phyloP scores from a whole-genome alignment of 2,329 filamentous ascomycete genomes.

The Ophiosphaerella narmari region DNA sequence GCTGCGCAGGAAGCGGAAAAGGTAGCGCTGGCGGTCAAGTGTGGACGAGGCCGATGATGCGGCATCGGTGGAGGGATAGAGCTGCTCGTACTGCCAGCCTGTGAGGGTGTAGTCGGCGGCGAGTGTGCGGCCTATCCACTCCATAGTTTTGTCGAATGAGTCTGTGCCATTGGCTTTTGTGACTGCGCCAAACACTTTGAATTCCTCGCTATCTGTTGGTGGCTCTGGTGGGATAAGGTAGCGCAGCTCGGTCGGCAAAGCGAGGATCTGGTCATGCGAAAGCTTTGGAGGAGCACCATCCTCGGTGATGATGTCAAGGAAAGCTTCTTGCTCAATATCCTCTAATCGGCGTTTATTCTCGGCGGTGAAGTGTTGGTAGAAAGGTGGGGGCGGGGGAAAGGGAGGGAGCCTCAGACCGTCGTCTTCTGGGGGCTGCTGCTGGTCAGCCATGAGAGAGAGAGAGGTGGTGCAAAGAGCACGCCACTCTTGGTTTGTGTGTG shows the following conservation, averaged over 20 bases:
- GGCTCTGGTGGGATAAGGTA: conserved; percentile 81
- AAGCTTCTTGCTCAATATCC: conserved; percentile 50
- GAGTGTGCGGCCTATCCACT: conserved; percentile 33
- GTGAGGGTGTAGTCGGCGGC: conserved; percentile 60
- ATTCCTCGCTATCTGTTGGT: conserved; percentile 67
- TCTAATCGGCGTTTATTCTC: conserved; percentile 69
- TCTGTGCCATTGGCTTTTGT: conserved; percentile 50
- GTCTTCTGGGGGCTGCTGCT: conserved; percentile 18
- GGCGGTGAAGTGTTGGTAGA: conserved; percentile 85
- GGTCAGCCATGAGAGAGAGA: conserved; percentile 17
- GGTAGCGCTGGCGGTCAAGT: conserved; percentile 61
- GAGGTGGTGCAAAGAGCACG: too few relatives aligned
- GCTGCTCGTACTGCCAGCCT: conserved; percentile 71
- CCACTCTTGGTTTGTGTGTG: too few relatives aligned
- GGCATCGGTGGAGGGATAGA: conserved; percentile 60
- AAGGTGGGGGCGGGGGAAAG: conserved; percentile 85
- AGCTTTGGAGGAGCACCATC: conserved; percentile 17
- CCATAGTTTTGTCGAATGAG: conserved; percentile 31
- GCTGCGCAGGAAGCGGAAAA: conserved; percentile 80
- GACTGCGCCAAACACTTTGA: conserved; percentile 73
- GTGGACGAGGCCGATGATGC: conserved; percentile 57
- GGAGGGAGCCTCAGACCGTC: conserved; percentile 44
- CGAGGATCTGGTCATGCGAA: conserved; percentile 37
- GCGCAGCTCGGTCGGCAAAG: conserved; percentile 71
- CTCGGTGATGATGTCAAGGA: conserved; percentile 5